Evolutionary conservation across 169 alveolate genomes (phyloP).

Genomic region (Eimeria praecox): DNA sequence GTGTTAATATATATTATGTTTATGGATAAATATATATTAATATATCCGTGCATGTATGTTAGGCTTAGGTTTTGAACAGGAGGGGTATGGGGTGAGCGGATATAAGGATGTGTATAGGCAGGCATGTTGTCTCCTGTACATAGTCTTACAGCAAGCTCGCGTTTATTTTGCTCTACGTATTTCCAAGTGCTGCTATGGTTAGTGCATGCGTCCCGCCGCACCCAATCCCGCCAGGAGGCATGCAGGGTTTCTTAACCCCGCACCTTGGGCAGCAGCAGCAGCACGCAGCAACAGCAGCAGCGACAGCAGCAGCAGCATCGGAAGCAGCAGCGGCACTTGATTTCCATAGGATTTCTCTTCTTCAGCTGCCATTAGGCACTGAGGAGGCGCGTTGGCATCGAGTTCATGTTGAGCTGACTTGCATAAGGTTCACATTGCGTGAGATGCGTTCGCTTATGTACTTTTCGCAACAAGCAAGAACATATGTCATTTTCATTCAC

Average conservation of each 20-base stretch:
- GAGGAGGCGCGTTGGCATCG: constrained; percentile 4
- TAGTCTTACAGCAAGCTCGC: background rate
- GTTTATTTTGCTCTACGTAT: background rate
- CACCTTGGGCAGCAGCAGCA: constrained; percentile 23
- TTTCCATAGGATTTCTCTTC: background rate
- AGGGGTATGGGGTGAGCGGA: too few species aligned
- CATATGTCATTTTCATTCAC: background rate
- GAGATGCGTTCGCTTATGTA: background rate
- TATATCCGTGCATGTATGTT: too few species aligned
- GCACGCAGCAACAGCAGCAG: background rate
- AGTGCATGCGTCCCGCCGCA: background rate
- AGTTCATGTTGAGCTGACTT: background rate
- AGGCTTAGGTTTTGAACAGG: too few species aligned
- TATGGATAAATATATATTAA: background rate
- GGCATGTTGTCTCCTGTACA: background rate
- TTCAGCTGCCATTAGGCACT: constrained; percentile 18
- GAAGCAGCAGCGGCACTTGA: background rate
- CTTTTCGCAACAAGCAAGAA: background rate
- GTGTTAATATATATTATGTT: background rate
- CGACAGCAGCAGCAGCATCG: background rate
- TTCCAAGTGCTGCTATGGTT: background rate
- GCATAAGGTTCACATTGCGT: background rate
- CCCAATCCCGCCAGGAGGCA: background rate
- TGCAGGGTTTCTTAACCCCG: background rate
- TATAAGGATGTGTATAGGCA: background rate